Evolutionary conservation across 2,329 filamentous ascomycete genomes (phyloP), one percentile per base, ranked within the genome.

Genomic region (Aspergillus pseudoterreus): DNA sequence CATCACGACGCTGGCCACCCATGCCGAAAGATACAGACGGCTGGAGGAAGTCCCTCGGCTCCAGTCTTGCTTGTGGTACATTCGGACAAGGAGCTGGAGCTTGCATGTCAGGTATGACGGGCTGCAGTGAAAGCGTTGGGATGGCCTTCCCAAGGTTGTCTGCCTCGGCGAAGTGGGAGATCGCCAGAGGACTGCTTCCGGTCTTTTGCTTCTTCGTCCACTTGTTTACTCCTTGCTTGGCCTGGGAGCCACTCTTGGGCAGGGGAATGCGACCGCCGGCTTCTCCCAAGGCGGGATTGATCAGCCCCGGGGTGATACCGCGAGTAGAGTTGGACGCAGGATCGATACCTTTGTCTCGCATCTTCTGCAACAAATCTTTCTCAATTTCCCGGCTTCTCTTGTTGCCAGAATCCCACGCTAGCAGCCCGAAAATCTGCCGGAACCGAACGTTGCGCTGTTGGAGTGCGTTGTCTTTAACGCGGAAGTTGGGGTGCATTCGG

Each of bases 381-480:
- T 55, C 57, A 5, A 58, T 44, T 5, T 53, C 32, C 9, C 43
- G 43, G 11, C 63, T 66, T 11, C 51, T 42, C 41, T 57, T 60
- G 44, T 61, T 64, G 2, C 61, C 58, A 1, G 60, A 57, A 4
- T 59, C 59, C 65, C 66, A 68, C 4, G 65, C 57, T 11, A 63
- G 27, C 45, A 68, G 45, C n/a, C 50, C 32, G 32, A 65, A 67
- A 0, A 48, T 52, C 38, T 62, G 55, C 1, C 66, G 56, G 46
- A 67, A 68, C 8, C 65, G 44, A 6, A 62, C 63, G 8, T 53
- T 49, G 3, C 62, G 56, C 47, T 65, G 64, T 50, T 69, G 64
- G 1, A 70, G 47, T 9, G 63, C 57, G 19, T 69, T 69, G 1
- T 47, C 38, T 0, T 46, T 50, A 2, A 63, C 51, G 6, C 53